Base-by-base conservation (phyloP, 2,329 filamentous ascomycete species). In the Fusarium aywerte region DNA sequence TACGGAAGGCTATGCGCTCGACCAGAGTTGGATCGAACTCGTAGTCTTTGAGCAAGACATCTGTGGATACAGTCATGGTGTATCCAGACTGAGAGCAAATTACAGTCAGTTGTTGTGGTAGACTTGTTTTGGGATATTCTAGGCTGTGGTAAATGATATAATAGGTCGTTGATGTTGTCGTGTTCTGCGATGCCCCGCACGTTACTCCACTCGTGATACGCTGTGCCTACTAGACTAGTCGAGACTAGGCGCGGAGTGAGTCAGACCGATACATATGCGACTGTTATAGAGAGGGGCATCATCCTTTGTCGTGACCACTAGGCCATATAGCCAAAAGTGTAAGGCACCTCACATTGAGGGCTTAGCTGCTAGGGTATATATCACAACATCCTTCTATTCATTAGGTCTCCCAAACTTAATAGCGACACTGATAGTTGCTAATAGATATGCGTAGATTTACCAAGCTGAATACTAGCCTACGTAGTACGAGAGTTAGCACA, bases 41-140 rank as follows among this genome's bases (percentile, higher is more conserved):
- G 55, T 61, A 73, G 21, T 76, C 38, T 25, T 75, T 71, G 13
- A 77, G n/a, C 4, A 79, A 63, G 11, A 61, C 70, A 57, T 74
- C 71, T 2, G 65, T 32, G 0, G 76, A 61, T 20, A 65, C 52
- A 0, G 63, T 18, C 73, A 75, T 75, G 27, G 0, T 54, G 4
- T 4, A 4, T 27, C 4, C 5, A 7, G 2, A 12, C 1, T 18
- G 6, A 4, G 10, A 25, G 10, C 1, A 0, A 44, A 16, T 2
- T 2, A n/a, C 1, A 10, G 3, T 15, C 3, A 6, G 9, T 33
- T 18, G 8, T n/a, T 2, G 10, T n/a, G 11, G 4, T 33, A 4
- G 1, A 13, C 1, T 16, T 4, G 4, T 5, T 2, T 4, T 33
- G n/a, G 16, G 15, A 9, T 2, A 18, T 20, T 15, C 27, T 20